Evolutionary conservation across 352 stramenopile genomes (phyloP).

Genomic region (Phytophthora ramorum): DNA sequence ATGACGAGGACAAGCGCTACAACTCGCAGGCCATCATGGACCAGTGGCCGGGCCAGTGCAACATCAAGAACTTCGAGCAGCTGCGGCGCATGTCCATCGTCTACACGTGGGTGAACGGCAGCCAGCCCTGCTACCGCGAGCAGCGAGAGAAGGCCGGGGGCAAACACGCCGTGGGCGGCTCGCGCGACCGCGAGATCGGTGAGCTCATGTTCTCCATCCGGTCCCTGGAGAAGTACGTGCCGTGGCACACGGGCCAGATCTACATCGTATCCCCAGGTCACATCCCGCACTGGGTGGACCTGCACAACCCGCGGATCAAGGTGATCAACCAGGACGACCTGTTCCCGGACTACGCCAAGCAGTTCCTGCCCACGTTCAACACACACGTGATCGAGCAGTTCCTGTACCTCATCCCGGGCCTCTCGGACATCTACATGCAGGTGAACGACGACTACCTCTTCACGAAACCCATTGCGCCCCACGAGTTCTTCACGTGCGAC

Average conservation of each 20-base stretch:
- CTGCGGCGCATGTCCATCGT: slow-evolving; percentile 89
- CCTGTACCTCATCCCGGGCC: slow-evolving; percentile 81
- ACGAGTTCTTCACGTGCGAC: slow-evolving; percentile 90
- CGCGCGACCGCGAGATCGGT: slow-evolving; percentile 87
- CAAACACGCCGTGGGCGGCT: slow-evolving; percentile 77
- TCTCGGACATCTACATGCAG: slow-evolving; percentile 91
- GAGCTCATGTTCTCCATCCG: slow-evolving; percentile 90
- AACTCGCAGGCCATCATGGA: slow-evolving; percentile 58
- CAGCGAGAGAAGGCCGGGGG: slow-evolving; percentile 67
- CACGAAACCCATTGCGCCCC: slow-evolving; percentile 76
- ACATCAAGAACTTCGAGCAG: slow-evolving; percentile 88
- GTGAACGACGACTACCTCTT: slow-evolving; percentile 93
- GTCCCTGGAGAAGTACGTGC: slow-evolving; percentile 83
- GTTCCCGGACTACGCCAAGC: slow-evolving; percentile 83
- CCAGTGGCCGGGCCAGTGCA: slow-evolving; percentile 78
- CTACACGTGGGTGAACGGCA: slow-evolving; percentile 92
- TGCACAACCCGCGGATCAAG: slow-evolving; percentile 85
- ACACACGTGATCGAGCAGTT: slow-evolving; percentile 92
- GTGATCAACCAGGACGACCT: slow-evolving; percentile 90
- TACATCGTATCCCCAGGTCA: slow-evolving; percentile 87
- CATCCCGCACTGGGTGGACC: slow-evolving; percentile 85
- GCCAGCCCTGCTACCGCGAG: slow-evolving; percentile 84
- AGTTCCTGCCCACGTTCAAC: slow-evolving; percentile 87
- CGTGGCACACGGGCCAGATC: slow-evolving; percentile 86
- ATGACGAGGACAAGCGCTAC: slow-evolving; percentile 59